A percentile compares a stretch with the other conserved stretches of the same genome.
Evolutionary conservation across 768 basidiomycete genomes (phyloP).

Genomic region (Galerina marginata): DNA sequence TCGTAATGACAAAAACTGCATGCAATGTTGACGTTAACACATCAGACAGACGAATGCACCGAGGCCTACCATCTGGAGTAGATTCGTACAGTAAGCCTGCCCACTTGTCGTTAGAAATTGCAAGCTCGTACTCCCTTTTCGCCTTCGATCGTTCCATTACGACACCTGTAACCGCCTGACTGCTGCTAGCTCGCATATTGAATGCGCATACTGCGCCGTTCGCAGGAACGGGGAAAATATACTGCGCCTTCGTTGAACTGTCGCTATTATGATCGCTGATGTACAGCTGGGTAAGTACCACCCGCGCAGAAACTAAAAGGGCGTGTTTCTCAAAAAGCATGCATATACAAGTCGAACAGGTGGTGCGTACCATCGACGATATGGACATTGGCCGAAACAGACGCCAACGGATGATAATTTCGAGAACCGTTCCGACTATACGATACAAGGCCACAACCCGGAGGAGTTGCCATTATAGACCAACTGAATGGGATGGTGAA

Average conservation of each 20-base stretch:
- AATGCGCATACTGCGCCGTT: constrained; percentile 12
- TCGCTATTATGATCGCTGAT: not conserved
- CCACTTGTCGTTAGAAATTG: constrained; percentile 5
- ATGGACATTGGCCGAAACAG: constrained; percentile 3
- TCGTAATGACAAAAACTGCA: constrained; percentile 12
- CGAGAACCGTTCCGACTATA: constrained; percentile 3
- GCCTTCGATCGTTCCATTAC: constrained; percentile 11
- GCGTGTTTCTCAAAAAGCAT: not conserved
- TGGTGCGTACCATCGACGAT: constrained; percentile 8
- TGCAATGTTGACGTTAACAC: not conserved
- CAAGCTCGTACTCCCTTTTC: constrained; percentile 4
- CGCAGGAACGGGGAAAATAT: constrained; percentile 12
- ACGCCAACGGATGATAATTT: constrained; percentile 4
- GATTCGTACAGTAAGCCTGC: constrained; percentile 5
- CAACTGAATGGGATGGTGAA: not conserved
- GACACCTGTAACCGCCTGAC: constrained; percentile 2
- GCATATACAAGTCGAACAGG: not conserved
- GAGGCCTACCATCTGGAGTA: constrained; percentile 4
- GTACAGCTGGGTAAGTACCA: constrained; percentile 10
- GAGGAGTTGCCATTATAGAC: constrained; percentile 1
- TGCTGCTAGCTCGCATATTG: constrained; percentile 4
- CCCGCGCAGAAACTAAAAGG: constrained; percentile 7
- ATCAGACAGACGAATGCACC: not conserved
- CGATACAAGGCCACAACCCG: constrained; percentile 8
- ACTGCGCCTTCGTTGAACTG: constrained; percentile 1